Percentiles rank a stretch among this genome's conserved stretches.
These are phyloP conservation scores for Phlyctochytrium planicorne DNA, from an alignment of 192 early-diverging fungal genomes.

Conservation along the genomic window DNA sequence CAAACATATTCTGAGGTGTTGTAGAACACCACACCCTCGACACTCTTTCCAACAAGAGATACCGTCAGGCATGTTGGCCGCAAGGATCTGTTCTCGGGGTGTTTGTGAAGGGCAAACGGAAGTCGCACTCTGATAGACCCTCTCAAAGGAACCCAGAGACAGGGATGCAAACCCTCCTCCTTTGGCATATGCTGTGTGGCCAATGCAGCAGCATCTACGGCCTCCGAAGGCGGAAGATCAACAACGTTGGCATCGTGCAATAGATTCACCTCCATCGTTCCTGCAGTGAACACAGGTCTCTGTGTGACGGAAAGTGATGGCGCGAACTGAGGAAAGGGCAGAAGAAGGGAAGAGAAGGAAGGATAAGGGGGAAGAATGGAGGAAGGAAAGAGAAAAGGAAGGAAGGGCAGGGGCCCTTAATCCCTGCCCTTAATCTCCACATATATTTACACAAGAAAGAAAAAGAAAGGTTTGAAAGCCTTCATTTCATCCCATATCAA, in stretches of 20 bases:
- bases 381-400: no score
- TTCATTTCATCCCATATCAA: no score
- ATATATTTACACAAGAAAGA: no score
- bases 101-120: neutral
- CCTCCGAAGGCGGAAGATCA: constrained; percentile 6
- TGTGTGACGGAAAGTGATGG: no score
- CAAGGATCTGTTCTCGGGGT: neutral
- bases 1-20: constrained; percentile 5
- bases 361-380: no score
- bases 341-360: no score
- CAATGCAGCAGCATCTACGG: neutral
- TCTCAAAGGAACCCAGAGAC: neutral
- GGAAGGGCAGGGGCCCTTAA: no score
- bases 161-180: constrained; percentile 4
- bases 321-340: no score
- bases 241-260: neutral
- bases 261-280: neutral
- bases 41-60: neutral
- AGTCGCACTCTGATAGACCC: neutral
- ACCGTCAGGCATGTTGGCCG: constrained; percentile 6
- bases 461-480: no score
- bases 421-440: no score
- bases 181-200: neutral
- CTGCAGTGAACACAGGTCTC: no score
- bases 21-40: neutral